Evolutionary conservation across 441 rosid genomes (phyloP).

Genomic region (Erodium chrysanthum): DNA sequence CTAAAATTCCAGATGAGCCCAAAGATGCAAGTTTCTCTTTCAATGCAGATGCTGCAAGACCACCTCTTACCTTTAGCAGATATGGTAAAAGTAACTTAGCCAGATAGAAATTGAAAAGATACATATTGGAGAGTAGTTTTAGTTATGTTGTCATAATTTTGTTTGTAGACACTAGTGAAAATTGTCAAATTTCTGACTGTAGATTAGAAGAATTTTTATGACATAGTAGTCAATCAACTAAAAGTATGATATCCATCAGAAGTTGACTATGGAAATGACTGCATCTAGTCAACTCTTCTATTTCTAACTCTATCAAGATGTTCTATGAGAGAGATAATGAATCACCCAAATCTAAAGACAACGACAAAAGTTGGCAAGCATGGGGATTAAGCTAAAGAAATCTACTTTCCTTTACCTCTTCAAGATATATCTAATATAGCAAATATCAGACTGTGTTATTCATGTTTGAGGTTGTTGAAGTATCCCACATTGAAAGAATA

Average conservation of each 20-base stretch:
- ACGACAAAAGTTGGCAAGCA: too few relatives aligned
- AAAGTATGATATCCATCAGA: background rate
- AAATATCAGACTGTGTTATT: too few relatives aligned
- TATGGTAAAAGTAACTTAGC: constrained; percentile 12
- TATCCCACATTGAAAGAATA: too few relatives aligned
- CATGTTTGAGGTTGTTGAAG: too few relatives aligned
- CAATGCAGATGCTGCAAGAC: constrained; percentile 79
- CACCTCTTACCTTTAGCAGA: constrained; percentile 32
- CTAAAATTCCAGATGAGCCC: constrained; percentile 95
- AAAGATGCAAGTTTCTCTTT: constrained; percentile 87
- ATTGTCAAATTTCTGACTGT: background rate
- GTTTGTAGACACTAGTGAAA: background rate
- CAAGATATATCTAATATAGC: too few relatives aligned
- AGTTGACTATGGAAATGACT: background rate
- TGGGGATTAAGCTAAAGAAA: too few relatives aligned
- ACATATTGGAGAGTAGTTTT: background rate
- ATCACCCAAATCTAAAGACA: background rate
- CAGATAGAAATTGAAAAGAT: background rate
- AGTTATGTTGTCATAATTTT: background rate
- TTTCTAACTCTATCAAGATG: background rate
- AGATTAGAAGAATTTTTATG: background rate
- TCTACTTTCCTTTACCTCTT: too few relatives aligned
- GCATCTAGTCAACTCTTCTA: background rate
- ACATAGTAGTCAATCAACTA: background rate
- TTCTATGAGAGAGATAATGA: background rate